Evolutionary conservation across 805 yeast species (phyloP), one percentile per base, ranked within the genome.

Genomic region (Torulaspora gathmanii): DNA sequence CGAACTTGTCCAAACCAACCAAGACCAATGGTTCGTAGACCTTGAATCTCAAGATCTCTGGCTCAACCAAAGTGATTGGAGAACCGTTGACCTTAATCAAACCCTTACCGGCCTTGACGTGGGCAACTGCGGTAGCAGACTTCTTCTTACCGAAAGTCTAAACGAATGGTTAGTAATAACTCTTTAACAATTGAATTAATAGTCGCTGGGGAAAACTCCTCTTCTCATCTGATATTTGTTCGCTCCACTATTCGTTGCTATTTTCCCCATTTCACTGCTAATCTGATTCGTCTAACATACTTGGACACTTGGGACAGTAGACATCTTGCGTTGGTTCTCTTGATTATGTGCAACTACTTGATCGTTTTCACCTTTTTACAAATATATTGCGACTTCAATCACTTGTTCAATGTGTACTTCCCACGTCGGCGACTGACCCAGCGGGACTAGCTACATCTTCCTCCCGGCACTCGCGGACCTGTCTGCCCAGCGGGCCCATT

Each of bases 91-190:
- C 95, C 83, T 93, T 93, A 81, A 93, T 84, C 74, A 93, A 86
- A 79, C 99, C 99, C 79, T 85, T 87, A 79, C 99, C 99, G 78
- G 93, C 90, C 82, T 89, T 89, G 69, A 91, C 95, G 79, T 89
- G 96, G 78, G 99, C 99, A 73, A 93, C 99, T 71, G 99, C 99
- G 70, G 99, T 93, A 71, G 99, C 99, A 73, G 96, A 86, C 82
- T 86, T 93, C 91, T 93, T 93, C 83, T 91, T 93, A 79, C 99
- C 99, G 79, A 93, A 93, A 76, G 98, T 93, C 96, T 90, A 74
- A 22, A 37, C 37, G 30, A 34, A 13, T 27, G 42, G 55, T 51
- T 53, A 49, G 53, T 49, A 47, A 27, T 19, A 17, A 12, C 8
- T 10, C 16, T 13, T 20, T 28, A 15, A 3, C 9, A 42, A 41